Base-by-base conservation (phyloP, 768 basidiomycete species). In the Lentinula sp. region DNA sequence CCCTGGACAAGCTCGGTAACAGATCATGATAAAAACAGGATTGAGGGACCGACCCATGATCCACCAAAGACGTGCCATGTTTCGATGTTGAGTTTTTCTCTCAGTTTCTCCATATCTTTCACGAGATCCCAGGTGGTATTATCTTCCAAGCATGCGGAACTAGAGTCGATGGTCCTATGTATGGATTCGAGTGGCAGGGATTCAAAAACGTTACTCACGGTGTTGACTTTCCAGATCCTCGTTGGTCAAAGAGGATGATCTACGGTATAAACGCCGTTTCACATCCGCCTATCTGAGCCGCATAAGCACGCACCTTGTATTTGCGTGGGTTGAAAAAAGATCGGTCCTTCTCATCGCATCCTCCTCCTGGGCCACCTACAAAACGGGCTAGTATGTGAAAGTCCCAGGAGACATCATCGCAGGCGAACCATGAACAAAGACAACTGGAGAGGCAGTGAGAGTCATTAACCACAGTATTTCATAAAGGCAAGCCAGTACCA, bases 31-130 rank as follows among this genome's bases (percentile, higher is more conserved):
- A 18, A 11, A 0, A 43, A 57, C 11, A 23, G 16, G 18, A 16
- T 28, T 10, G 40, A 46, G 4, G n/a, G n/a, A 50, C 48, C 54
- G 65, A 89, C 90, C 94, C 95, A 96, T 53, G 89, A 92, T 8
- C 95, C 95, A 32, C 95, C 95, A 69, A 98, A 97, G 31, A 97
- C 91, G 60, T 95, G 87, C 95, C 94, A 97, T 68, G 85, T 91
- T 18, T 91, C 86, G 60, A 98, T 80, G 45, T 74, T 74, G 15
- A 98, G 80, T 61, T 89, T 82, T 69, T 87, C 78, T 60, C 95
- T 82, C 28, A 96, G 75, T 67, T 77, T 87, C 70, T 98, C 95
- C 9, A 94, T 85, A 68, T 98, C 95, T 64, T 84, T 88, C 28
- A 98, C 93, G 45, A 96, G 84, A 69, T 93, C 88, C 92, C 91